These are phyloP conservation scores for Tolypocladium inflatum DNA, from an alignment of 2,329 filamentous ascomycete species.

Conservation along the genomic window DNA sequence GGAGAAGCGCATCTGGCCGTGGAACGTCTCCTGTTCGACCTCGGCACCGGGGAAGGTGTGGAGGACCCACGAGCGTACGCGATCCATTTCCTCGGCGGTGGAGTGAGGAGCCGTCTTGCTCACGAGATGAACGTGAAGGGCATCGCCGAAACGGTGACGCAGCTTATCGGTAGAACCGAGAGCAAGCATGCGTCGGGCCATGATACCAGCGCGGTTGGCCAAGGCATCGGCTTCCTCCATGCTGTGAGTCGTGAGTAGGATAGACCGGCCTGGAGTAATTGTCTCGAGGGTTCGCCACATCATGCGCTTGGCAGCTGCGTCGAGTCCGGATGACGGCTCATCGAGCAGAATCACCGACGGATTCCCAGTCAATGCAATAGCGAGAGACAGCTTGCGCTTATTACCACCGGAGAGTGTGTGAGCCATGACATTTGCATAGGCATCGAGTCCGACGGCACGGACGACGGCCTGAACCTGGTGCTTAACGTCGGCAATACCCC, in stretches of 20 bases:
- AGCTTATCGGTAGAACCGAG: conserved; percentile 67
- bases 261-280: conserved; percentile 64
- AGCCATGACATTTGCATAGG: conserved; percentile 67
- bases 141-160: conserved; percentile 65
- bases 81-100: conserved; percentile 54
- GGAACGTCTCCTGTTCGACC: conserved; percentile 66
- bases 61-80: conserved; percentile 57
- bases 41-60: conserved; percentile 51
- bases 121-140: conserved; percentile 74
- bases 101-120: conserved; percentile 67
- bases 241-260: conserved; percentile 83
- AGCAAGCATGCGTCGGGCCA: conserved; percentile 78
- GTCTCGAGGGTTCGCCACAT: conserved; percentile 83
- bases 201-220: conserved; percentile 73
- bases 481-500: conserved; percentile 65
- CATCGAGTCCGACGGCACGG: conserved; percentile 66
- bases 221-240: conserved; percentile 95
- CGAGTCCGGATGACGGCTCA: conserved; percentile 81
- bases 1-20: conserved; percentile 81
- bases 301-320: conserved; percentile 80
- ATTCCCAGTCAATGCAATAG: conserved; percentile 88
- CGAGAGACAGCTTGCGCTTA: conserved; percentile 86
- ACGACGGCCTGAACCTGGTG: conserved; percentile 73
- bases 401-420: conserved; percentile 79
- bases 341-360: conserved; percentile 80